Conservation (phyloP, 2,329 filamentous ascomycete species). For the Talaromyces sp. region DNA sequence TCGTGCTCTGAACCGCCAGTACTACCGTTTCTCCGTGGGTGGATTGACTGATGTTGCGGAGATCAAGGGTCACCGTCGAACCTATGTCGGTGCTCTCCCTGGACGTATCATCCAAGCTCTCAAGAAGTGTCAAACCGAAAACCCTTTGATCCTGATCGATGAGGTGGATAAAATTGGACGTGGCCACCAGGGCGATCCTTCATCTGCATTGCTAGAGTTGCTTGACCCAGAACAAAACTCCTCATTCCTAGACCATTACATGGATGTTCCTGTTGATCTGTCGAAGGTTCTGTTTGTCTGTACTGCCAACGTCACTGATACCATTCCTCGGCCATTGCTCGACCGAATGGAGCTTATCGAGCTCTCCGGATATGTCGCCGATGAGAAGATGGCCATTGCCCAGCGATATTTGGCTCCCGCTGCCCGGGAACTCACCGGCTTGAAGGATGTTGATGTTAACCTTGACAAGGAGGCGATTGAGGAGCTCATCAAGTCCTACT, state of each 20-base stretch:
- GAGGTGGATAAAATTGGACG: constrained; percentile 98
- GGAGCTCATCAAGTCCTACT: constrained; percentile 98
- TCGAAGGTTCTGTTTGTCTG: constrained; percentile 98
- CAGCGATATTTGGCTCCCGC: constrained; percentile 89
- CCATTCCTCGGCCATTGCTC: constrained; percentile 87
- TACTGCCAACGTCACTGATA: constrained; percentile 98
- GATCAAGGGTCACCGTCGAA: constrained; percentile 96
- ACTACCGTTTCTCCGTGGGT: constrained; percentile 97
- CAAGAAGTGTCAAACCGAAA: constrained; percentile 99
- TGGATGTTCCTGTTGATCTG: constrained; percentile 95
- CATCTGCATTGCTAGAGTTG: constrained; percentile 88
- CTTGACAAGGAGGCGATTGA: constrained; percentile 85
- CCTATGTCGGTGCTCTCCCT: constrained; percentile 92
- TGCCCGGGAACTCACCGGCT: constrained; percentile 89
- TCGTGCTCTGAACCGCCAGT: constrained; percentile 88
- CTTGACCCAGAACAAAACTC: constrained; percentile 96
- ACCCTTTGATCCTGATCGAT: constrained; percentile 93
- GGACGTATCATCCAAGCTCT: constrained; percentile 96
- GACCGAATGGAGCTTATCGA: constrained; percentile 98
- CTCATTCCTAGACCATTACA: constrained; percentile 97
- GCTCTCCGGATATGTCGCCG: constrained; percentile 91
- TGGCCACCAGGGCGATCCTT: constrained; percentile 94
- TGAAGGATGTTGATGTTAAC: constrained; percentile 89
- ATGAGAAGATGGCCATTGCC: constrained; percentile 99
- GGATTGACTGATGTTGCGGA: constrained; percentile 96